These are phyloP conservation scores for Colletotrichum liaoningense DNA, from an alignment of 2,329 filamentous ascomycete species.

Conservation along the genomic window DNA sequence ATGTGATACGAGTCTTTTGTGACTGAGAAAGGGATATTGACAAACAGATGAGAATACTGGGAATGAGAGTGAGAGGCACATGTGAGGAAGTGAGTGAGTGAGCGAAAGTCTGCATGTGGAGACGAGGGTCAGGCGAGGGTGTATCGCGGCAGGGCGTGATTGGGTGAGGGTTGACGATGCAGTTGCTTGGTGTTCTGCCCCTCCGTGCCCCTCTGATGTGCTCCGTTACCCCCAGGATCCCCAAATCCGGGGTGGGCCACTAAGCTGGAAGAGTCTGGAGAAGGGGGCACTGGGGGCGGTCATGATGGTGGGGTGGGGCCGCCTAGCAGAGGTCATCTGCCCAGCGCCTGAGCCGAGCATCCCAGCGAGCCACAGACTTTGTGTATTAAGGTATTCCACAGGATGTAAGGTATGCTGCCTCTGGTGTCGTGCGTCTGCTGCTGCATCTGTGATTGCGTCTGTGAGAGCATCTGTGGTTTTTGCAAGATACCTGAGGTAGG, in stretches of 20 bases:
- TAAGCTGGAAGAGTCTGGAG: background rate
- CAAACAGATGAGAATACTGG: background rate
- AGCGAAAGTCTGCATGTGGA: background rate
- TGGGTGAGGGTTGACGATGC: slow-evolving; percentile 6
- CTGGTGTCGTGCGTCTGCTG: background rate
- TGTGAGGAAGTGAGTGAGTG: background rate
- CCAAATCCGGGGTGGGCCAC: slow-evolving; percentile 26
- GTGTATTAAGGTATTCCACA: too few species aligned
- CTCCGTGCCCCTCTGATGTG: background rate
- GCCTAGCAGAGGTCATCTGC: slow-evolving; percentile 7
- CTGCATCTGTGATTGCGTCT: background rate
- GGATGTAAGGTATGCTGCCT: background rate
- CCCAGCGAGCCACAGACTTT: background rate
- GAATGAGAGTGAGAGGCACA: background rate
- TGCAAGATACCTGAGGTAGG: too few species aligned
- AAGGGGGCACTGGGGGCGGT: background rate
- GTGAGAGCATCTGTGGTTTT: background rate
- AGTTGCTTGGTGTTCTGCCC: background rate
- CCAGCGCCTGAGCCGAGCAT: background rate
- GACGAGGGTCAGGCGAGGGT: background rate
- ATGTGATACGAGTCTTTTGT: too few species aligned
- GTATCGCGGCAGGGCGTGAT: slow-evolving; percentile 1
- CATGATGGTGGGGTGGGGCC: background rate
- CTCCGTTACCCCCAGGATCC: slow-evolving; percentile 14
- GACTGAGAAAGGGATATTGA: background rate